Evolutionary conservation across 2,329 filamentous ascomycete genomes (phyloP).

Genomic region (Cryphonectria japonica): DNA sequence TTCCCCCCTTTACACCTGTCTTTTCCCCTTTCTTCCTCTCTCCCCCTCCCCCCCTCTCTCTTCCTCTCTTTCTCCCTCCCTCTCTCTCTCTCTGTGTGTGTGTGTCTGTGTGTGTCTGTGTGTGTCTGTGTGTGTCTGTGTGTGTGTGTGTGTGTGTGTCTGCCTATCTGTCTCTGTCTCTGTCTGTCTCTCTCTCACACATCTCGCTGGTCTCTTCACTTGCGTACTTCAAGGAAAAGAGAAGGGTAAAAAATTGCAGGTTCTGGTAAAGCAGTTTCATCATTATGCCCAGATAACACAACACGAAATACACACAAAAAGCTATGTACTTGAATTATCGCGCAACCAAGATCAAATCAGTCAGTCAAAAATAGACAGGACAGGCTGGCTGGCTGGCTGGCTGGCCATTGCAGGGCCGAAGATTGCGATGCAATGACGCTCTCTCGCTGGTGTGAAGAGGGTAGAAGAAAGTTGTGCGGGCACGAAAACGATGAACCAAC

Average conservation of each 20-base stretch:
- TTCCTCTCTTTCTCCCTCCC: no score
- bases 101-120: neutral
- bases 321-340: conserved; percentile 2
- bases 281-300: neutral
- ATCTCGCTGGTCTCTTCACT: neutral
- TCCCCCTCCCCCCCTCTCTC: no score
- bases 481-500: neutral
- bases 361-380: neutral
- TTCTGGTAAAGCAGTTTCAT: neutral
- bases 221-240: neutral
- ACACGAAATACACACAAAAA: neutral
- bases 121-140: no score
- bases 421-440: conserved; percentile 6
- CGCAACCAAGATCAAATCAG: neutral
- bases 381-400: neutral
- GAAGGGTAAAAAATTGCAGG: no score
- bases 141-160: neutral
- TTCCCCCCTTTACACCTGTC: no score
- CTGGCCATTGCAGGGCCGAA: conserved; percentile 3
- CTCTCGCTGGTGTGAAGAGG: neutral
- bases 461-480: neutral
- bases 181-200: neutral
- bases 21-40: no score
- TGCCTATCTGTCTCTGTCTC: neutral
- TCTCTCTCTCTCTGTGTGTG: no score